These are phyloP conservation scores for Penicillium sp. DNA, from an alignment of 2,329 filamentous ascomycete genomes.

Conservation along the genomic window DNA sequence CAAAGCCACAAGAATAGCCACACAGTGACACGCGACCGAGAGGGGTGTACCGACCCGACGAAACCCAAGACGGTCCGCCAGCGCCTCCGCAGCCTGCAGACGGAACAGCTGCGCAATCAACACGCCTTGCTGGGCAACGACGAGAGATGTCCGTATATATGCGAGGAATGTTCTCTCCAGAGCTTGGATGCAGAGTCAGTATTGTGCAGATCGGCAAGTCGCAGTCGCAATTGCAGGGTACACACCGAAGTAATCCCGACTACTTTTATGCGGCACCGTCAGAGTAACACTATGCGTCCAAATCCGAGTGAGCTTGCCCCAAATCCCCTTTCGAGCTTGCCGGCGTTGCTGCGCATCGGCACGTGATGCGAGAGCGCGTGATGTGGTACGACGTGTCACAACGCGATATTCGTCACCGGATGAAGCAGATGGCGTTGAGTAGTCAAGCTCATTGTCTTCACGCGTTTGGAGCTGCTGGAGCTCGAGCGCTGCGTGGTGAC, in stretches of 20 bases:
- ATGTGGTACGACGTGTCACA: slow-evolving; percentile 26
- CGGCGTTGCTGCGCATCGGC: slow-evolving; percentile 6
- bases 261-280: slow-evolving; percentile 40
- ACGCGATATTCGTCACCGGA: slow-evolving; percentile 35
- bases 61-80: slow-evolving; percentile 56
- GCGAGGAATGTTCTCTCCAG: slow-evolving; percentile 72
- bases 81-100: slow-evolving; percentile 47
- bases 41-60: slow-evolving; percentile 61
- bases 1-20: slow-evolving; percentile 51
- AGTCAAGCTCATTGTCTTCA: slow-evolving; percentile 23
- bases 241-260: slow-evolving; percentile 44
- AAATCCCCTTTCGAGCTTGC: slow-evolving; percentile 48
- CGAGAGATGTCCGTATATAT: slow-evolving; percentile 68
- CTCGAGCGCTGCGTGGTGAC: slow-evolving; percentile 25
- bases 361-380: slow-evolving; percentile 14
- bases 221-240: not conserved
- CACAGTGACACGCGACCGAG: slow-evolving; percentile 46
- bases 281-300: slow-evolving; percentile 61
- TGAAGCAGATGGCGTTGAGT: slow-evolving; percentile 31
- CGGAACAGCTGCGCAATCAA: slow-evolving; percentile 66
- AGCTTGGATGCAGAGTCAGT: slow-evolving; percentile 46
- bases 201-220: not conserved
- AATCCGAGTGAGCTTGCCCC: slow-evolving; percentile 70
- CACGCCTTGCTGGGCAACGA: slow-evolving; percentile 66
- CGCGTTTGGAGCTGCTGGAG: slow-evolving; percentile 33